Base-by-base conservation (phyloP, 2,329 filamentous ascomycete species). In the Fusarium sp. region DNA sequence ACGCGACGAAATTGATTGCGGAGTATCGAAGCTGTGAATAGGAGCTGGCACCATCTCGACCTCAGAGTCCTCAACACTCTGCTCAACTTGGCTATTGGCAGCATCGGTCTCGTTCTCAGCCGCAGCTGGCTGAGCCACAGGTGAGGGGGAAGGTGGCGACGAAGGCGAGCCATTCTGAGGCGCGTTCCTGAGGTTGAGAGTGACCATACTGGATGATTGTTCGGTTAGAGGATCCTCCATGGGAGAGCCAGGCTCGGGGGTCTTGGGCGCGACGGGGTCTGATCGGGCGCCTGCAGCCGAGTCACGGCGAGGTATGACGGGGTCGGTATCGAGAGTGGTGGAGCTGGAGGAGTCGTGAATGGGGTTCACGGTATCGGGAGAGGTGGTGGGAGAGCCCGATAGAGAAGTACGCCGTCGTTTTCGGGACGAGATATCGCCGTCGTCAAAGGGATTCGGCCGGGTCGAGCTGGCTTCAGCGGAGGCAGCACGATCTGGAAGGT, bases 361-460 rank as follows among this genome's bases (percentile, higher is more conserved):
- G 19, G 72, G 73, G 42, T 71, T 71, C 51, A 70, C 66, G 26
- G 77, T 77, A 53, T 85, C 81, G 66, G 80, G 75, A 19, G 85
- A 87, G 57, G 77, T 77, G 69, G 82, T 84, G 57, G 82, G 80
- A 25, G 85, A 88, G 54, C 78, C 80, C 53, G 82, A 82, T 47
- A 81, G 76, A 12, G 86, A 88, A 28, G 85, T 87, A 66, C 86
- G 83, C 62, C 84, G 85, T 48, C 87, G 84, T 74, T 89, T 89
- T 65, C 86, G 80, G 53, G 86, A 80, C 38, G 81, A 79, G 42
- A 76, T 71, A 65, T 85, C 83, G 72, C 76, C 78, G 75, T 88
- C 85, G 76, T 87, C 81, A 73, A 88, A 89, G 36, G 87, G 87
- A 65, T 89, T 88, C 48, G 84, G 85, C 62, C 87, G 83, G 67